Evolutionary conservation across 2,329 filamentous ascomycete species (phyloP), one percentile per base, ranked within the genome.

Genomic region (Xylariaceae sp.): DNA sequence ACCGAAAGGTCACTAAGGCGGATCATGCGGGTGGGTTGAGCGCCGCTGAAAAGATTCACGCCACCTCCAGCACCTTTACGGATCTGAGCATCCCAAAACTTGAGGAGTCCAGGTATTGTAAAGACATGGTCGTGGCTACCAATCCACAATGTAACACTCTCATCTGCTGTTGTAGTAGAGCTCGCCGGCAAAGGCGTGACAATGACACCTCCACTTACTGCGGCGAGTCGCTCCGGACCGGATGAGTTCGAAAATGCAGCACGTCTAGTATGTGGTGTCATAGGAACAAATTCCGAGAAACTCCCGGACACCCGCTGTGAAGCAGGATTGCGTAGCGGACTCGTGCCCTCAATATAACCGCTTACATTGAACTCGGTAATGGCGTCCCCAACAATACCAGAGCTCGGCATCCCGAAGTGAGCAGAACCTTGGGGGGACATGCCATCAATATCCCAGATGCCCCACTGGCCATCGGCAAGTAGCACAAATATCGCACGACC

Each of bases 361-460:
- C 76, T 78, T 1, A 77, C 73, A 54, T 75, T 80, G 60, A 85
- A 86, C 7, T 74, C 67, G 15, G 83, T 83, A 54, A 82, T 69
- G 1, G 81, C 80, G 2, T 81, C 80, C 34, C 83, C 83, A 16
- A 75, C 74, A 32, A 83, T 73, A 5, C 80, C 80, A 46, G 75
- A 70, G 52, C 74, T 74, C 30, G 79, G 70, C 60, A 76, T 80
- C 39, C 72, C 76, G 21, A 81, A 74, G 3, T 82, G 67, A 0
- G 73, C 66, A 54, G 74, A 67, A 45, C 74, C 67, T 34, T 75
- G 67, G 1, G 80, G 79, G 37, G 78, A 78, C 29, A 74, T 74
- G 7, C 81, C 80, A 57, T 85, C 80, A 42, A 86, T 75, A 61
- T 86, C 83, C 83, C 83, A 86, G 32, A 86, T 79, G 13, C 81